Evolutionary conservation across 163 green algal genomes (phyloP).

Genomic region (Trebouxia gelatinosa): DNA sequence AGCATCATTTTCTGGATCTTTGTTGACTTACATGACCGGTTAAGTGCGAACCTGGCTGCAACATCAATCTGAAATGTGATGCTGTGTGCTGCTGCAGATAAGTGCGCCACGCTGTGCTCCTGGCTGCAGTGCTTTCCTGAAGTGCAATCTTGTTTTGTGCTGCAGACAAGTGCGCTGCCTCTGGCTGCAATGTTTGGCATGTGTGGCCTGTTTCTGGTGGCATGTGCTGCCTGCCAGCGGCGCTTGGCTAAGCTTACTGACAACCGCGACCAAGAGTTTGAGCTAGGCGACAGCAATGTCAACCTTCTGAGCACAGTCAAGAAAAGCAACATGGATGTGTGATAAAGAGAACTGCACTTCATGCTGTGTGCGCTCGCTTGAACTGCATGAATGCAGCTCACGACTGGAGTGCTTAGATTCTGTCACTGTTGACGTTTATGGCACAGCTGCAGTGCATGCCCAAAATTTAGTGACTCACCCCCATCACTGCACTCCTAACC

Average conservation of each 20-base stretch:
- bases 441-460: no score
- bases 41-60: background rate
- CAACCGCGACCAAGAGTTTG: background rate
- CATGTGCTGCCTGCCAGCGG: slow-evolving; percentile 47
- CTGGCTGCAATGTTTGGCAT: slow-evolving; percentile 92
- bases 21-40: background rate
- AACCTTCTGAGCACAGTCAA: slow-evolving; percentile 13
- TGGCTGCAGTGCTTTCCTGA: slow-evolving; percentile 3
- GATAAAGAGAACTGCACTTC: no score
- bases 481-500: no score
- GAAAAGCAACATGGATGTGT: no score
- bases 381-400: no score
- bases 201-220: slow-evolving; percentile 81
- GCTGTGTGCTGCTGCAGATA: background rate
- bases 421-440: no score
- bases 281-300: slow-evolving; percentile 10
- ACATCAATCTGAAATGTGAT: background rate
- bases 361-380: no score
- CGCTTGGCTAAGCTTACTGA: slow-evolving; percentile 14
- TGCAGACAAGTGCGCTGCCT: slow-evolving; percentile 78
- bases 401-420: no score
- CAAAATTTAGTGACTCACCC: no score
- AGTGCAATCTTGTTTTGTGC: background rate
- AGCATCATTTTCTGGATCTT: background rate
- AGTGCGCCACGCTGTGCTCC: background rate